These are phyloP conservation scores for Thuidium tamariscinum DNA, from an alignment of 225 moss, liverwort and hornwort genomes.

Conservation along the genomic window DNA sequence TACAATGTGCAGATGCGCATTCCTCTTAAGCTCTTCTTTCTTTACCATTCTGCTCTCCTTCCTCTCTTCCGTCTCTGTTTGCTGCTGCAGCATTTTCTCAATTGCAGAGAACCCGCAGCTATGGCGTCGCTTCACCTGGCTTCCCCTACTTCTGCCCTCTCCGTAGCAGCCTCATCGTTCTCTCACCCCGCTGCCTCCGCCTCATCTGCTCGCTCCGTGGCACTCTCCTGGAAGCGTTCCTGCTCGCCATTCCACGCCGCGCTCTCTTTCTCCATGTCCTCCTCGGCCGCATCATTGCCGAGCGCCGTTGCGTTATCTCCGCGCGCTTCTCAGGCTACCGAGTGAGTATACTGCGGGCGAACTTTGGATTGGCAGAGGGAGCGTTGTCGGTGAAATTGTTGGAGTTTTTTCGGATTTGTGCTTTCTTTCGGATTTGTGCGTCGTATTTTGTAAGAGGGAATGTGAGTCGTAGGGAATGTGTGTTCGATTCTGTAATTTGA, in stretches of 20 bases:
- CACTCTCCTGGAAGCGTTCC: slow-evolving; percentile 20
- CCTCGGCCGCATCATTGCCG: neutral
- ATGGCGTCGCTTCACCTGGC: slow-evolving; percentile 26
- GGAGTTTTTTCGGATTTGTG: neutral
- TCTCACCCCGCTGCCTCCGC: neutral
- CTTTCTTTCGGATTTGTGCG: neutral
- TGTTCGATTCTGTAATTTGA: neutral
- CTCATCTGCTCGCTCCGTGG: neutral
- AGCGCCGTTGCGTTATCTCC: neutral
- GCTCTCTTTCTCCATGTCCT: neutral
- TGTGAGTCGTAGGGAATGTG: neutral
- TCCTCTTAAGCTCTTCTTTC: neutral
- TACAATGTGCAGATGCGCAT: neutral
- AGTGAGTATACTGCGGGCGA: neutral
- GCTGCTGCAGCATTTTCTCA: neutral
- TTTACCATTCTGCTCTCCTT: neutral
- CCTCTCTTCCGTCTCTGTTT: neutral
- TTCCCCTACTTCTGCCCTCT: neutral
- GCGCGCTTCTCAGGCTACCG: slow-evolving; percentile 30
- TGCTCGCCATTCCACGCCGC: slow-evolving; percentile 16
- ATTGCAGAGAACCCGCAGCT: neutral
- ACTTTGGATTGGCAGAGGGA: neutral
- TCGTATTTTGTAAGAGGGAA: neutral
- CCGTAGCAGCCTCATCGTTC: neutral
- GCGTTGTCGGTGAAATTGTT: neutral